phyloP scores from a whole-genome alignment of 2,329 filamentous ascomycete genomes.

The Fusarium austroafricanum region DNA sequence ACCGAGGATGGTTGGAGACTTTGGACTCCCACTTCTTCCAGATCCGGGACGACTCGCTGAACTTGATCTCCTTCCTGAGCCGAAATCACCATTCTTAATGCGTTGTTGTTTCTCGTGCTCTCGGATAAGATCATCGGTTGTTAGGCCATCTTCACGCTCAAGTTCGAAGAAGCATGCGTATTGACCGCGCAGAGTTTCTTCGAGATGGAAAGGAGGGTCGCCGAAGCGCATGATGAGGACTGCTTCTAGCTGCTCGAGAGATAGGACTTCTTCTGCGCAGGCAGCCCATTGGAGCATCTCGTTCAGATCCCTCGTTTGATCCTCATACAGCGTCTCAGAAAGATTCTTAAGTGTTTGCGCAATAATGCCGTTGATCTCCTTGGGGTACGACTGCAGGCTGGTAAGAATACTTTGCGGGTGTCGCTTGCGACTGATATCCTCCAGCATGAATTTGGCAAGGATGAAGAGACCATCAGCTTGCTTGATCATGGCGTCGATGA shows the following conservation, averaged over 20 bases:
- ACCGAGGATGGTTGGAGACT: conserved; percentile 24
- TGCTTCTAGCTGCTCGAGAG: conserved; percentile 58
- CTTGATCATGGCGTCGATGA: conserved; percentile 54
- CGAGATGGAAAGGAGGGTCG: conserved; percentile 55
- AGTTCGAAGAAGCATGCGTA: conserved; percentile 61
- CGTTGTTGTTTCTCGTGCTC: conserved; percentile 51
- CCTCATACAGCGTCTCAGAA: conserved; percentile 52
- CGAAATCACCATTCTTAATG: conserved; percentile 25
- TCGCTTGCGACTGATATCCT: conserved; percentile 59
- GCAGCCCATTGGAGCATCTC: conserved; percentile 60
- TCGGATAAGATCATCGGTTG: conserved; percentile 56
- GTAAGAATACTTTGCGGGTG: conserved; percentile 59
- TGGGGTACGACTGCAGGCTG: conserved; percentile 58
- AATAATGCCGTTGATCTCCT: conserved; percentile 58
- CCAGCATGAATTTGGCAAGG: conserved; percentile 62
- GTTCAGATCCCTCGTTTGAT: conserved; percentile 58
- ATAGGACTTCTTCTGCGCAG: conserved; percentile 58
- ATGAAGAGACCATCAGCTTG: conserved; percentile 62
- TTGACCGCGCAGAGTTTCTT: conserved; percentile 57
- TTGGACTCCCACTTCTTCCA: conserved; percentile 33
- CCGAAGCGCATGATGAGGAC: conserved; percentile 57
- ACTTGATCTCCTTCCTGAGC: conserved; percentile 36
- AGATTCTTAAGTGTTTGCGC: conserved; percentile 56
- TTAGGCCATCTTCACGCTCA: conserved; percentile 57
- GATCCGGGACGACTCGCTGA: conserved; percentile 40